Base-by-base conservation (phyloP, 202 grass and related monocot species). In the Elaeis oleifera region DNA sequence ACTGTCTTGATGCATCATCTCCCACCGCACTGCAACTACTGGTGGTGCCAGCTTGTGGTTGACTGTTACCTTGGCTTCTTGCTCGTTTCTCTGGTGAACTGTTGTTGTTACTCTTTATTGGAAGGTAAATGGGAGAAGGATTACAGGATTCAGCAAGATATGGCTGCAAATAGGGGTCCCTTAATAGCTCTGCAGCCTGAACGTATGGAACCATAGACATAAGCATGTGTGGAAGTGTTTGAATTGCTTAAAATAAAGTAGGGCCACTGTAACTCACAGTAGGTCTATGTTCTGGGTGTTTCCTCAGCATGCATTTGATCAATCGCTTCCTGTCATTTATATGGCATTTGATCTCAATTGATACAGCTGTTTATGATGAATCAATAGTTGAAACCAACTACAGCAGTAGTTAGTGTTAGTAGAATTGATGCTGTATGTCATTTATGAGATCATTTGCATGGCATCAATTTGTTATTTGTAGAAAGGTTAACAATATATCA, bases 251-350 rank as follows among this genome's bases (percentile, higher is more conserved):
- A 24, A 19, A 50, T 65, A 39, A 65, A 44, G n/a, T 67, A 44
- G 58, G 67, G 49, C 57, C 58, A 66, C 21, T 61, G 32, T 24
- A n/a, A 84, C 79, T 85, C 89, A 95, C 89, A 49, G 89, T 77
- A 36, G 89, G 89, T 79, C 84, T 85, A 61, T 85, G 89, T 69
- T 94, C 89, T 29, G 89, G 84, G 71, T 89, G 85, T 80, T 88
- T 94, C 63, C 89, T 85, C 51, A 94, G 64, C 89, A 94, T 94
- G 73, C 78, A 81, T 77, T 94, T 94, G 52, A 94, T 80, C 78
- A 85, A 82, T 64, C 84, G 85, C 72, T 95, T 95, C 71, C 89
- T 95, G 81, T 23, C 26, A 63, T 49, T 31, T 32, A 51, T 51
- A 25, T 14, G 24, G 36, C 11, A 44, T 13, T 9, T 44, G 36